These are phyloP conservation scores for Rubus parviflorus DNA, from an alignment of 306 rosid species.

Conservation along the genomic window DNA sequence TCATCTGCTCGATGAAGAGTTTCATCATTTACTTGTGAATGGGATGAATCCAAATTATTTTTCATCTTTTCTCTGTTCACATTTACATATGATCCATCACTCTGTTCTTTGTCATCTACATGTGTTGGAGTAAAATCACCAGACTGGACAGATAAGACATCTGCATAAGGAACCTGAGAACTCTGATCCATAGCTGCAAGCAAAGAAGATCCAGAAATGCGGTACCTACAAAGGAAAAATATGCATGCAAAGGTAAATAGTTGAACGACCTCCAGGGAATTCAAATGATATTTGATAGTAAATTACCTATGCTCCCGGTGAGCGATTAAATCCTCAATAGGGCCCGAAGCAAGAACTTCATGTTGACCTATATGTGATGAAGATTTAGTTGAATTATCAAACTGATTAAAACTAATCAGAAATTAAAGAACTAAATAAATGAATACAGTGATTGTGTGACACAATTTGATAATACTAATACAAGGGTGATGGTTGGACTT, in stretches of 20 bases:
- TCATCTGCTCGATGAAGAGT: conserved; percentile 66
- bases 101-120: conserved; percentile 63
- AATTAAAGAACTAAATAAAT: not conserved
- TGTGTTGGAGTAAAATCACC: conserved; percentile 46
- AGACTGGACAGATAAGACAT: conserved; percentile 57
- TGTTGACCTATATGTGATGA: conserved; percentile 65
- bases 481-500: conserved; percentile 29
- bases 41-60: conserved; percentile 35
- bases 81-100: conserved; percentile 57
- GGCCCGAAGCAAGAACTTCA: conserved; percentile 99
- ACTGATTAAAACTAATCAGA: not conserved
- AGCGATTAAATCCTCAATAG: conserved; percentile 96
- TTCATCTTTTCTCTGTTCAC: conserved; percentile 34
- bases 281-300: conserved; percentile 19
- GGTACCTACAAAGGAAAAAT: conserved; percentile 62
- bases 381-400: conserved; percentile 4
- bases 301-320: conserved; percentile 95
- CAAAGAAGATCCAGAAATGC: conserved; percentile 96
- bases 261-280: conserved; percentile 19
- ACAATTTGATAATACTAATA: not conserved
- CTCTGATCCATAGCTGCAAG: conserved; percentile 99
- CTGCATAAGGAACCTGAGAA: conserved; percentile 80
- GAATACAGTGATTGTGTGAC: not conserved
- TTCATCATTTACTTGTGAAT: conserved; percentile 49
- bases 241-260: conserved; percentile 26